Evolutionary conservation across 176 grass and related monocot species (phyloP), one percentile per base, ranked within the genome.

Genomic region (Typha latifolia): DNA sequence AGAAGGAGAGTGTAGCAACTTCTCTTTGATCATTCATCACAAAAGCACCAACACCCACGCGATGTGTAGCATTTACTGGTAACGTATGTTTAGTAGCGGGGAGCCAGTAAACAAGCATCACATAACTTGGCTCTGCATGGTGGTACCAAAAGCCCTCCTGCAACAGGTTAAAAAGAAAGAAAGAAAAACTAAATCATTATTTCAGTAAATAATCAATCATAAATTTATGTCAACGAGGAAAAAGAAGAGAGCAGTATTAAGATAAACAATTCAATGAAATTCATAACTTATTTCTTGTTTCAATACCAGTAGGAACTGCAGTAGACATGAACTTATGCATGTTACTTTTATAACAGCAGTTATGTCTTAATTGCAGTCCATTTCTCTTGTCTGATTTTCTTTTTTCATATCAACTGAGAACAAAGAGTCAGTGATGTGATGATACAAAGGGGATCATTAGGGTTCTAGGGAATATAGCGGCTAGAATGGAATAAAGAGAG

Each of bases 61-160:
- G 74, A 47, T 99, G 94, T 62, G 85, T 93, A 59, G 94, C 89
- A 71, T 99, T 99, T 51, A 90, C 81, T 24, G 94, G 94, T 47
- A 99, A 69, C 12, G 89, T 93, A 76, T 90, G 79, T 66, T 78
- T 78, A 32, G 94, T 83, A 67, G 63, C 72, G 70, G 94, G 94
- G 62, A 99, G 82, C 94, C 94, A 99, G 63, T 90, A 87, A 5
- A 77, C 81, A 76, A 99, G 88, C 94, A 99, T 99, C 63, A 93
- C 77, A 74, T 99, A 99, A 59, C 80, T 82, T 77, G 78, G 78
- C 73, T 99, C 94, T 70, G 94, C 94, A 74, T 99, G 94, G 78
- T 99, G 94, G 67, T 93, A 99, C 83, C 81, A 86, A 73, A 99
- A 99, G 76, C 94, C 94, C 79, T 93, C 85, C 94, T 93, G 71